Base-by-base conservation (phyloP, 768 basidiomycete species). In the Podaxis pistillaris region DNA sequence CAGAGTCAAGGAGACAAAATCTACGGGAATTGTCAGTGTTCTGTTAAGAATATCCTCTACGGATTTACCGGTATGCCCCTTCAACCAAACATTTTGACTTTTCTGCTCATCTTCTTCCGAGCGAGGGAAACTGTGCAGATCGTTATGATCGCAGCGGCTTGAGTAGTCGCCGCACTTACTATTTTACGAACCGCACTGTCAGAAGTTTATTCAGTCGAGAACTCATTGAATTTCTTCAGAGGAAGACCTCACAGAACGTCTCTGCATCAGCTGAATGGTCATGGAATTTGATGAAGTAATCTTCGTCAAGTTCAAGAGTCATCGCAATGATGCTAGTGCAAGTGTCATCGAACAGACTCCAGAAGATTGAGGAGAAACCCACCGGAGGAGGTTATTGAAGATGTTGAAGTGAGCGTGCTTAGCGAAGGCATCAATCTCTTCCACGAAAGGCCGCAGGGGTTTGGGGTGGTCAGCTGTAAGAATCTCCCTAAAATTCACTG, bases 151-250 rank as follows among this genome's bases (percentile, higher is more conserved):
- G 24, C 2, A 8, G 12, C 17, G 11, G n/a, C 24, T 24, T 12
- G 36, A 13, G 17, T 30, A 38, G 19, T 19, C 17, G 33, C 12
- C 17, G 3, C 19, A n/a, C 80, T 64, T 37, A 79, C 81, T 83
- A 83, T 68, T 82, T 83, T 75, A 81, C 79, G 64, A 81, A 79
- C 15, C 81, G 71, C 2, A 78, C 80, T 82, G 28, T 9, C 6
- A 12, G 12, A 11, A 40, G 46, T 40, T 3, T 40, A 44, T n/a
- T 46, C 33, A 62, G 70, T 1, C 55, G 79, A 79, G 69, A 61
- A 70, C 3, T 17, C 44, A n/a, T 19, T 19, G 17, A 19, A 17
- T 46, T 46, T 19, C n/a, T 7, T 46, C 2, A n/a, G 1, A 7
- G n/a, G 19, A 19, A 46, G 44, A 46, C 78, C 13, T 77, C 72